Evolutionary conservation across 2,329 filamentous ascomycete genomes (phyloP), one percentile per base, ranked within the genome.

Genomic region (Phyllosticta ampelicida): DNA sequence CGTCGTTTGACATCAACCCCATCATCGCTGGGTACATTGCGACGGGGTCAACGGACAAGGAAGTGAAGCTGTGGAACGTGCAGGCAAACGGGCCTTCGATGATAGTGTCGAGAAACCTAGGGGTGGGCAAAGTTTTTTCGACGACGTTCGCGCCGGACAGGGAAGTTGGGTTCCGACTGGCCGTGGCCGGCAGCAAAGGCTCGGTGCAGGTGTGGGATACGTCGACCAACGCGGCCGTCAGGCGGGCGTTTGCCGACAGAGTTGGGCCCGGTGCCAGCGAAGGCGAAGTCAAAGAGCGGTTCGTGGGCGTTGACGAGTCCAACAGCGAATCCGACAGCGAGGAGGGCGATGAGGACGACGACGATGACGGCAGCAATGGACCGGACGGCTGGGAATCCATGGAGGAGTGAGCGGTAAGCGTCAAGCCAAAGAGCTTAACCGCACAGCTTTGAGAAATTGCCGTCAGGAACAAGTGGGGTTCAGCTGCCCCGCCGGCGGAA

Each of bases 21-120:
- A 78, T 85, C 54, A 90, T 99, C 60, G 92, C 94, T 1, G 94
- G 94, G 50, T 96, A 89, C 79, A 82, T 99, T 74, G 94, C 84
- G 13, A 97, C 94, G 0, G 94, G 91, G 2, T 96, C 90, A 1
- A 91, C 89, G 13, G 94, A 99, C 78, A 92, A 90, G 77, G 89
- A 87, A 5, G 90, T 97, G 66, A 99, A 99, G 79, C 79, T 99
- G 59, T 99, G 94, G 94, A 96, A 96, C 74, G 84, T 96, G 59
- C 82, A 86, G 65, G 73, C 86, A 11, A 82, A 82, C 48, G 90
- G 90, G 1, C 94, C 94, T 1, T 88, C 85, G 61, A 88, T 99
- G 83, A 90, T 99, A 1, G 89, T 95, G 5, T 88, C 89, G 23
- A 85, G 94, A 64, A 92, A 97, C 71, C 77, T 97, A 51, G 94